Conservation (phyloP, 1,139 yeast species). For the Yamadazyma mexicana region DNA sequence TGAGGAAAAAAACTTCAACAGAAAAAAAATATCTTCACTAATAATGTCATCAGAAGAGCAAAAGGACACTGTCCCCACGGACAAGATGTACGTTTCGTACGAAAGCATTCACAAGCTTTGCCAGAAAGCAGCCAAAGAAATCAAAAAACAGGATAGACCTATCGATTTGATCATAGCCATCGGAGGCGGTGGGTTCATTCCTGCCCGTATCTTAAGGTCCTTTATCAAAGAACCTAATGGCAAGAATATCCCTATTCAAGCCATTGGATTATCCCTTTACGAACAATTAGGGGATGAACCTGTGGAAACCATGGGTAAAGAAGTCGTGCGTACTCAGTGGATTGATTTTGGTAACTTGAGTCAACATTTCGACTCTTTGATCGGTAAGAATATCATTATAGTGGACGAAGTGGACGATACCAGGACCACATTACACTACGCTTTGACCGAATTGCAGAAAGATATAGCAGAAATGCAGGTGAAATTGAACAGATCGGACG, state of each 20-base stretch:
- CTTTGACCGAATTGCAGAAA: conserved; percentile 55
- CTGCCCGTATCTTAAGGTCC: conserved; percentile 63
- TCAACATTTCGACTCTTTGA: conserved; percentile 52
- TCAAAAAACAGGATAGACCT: conserved; percentile 42
- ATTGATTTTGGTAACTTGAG: conserved; percentile 58
- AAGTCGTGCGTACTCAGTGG: conserved; percentile 67
- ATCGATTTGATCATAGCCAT: conserved; percentile 64
- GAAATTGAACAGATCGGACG: conserved; percentile 38
- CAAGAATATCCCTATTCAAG: conserved; percentile 64
- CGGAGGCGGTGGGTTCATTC: conserved; percentile 72
- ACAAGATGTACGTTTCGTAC: conserved; percentile 59
- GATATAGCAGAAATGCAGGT: conserved; percentile 57
- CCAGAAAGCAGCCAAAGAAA: conserved; percentile 48
- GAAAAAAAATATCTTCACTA: no score
- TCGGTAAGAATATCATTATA: conserved; percentile 60
- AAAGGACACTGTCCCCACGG: conserved; percentile 12
- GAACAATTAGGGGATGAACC: conserved; percentile 53
- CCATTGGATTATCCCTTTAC: conserved; percentile 61
- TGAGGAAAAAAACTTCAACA: no score
- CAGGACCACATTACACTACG: conserved; percentile 64
- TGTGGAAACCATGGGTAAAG: conserved; percentile 54
- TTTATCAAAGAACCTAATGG: conserved; percentile 55
- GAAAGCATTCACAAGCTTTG: conserved; percentile 63
- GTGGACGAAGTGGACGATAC: conserved; percentile 75
- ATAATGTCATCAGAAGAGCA: conserved; percentile 1